Evolutionary conservation across 495 filamentous ascomycete species (phyloP).

Genomic region (Penicillium crystallinum): DNA sequence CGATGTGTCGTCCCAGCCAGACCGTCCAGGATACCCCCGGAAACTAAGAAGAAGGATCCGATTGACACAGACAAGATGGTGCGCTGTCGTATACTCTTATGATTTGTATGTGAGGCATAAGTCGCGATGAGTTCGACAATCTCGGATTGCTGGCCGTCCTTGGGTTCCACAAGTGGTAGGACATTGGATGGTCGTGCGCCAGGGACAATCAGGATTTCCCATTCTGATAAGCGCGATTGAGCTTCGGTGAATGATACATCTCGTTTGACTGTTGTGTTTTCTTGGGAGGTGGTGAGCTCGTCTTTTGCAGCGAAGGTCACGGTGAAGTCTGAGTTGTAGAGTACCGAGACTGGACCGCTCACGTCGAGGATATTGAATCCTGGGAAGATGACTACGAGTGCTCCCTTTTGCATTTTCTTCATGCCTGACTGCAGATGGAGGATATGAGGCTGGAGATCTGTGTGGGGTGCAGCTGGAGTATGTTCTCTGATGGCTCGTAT

Average conservation of each 20-base stretch:
- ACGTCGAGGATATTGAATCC: background rate
- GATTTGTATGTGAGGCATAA: background rate
- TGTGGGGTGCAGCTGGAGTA: background rate
- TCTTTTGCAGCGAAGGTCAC: background rate
- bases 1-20: conserved; percentile 6
- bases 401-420: background rate
- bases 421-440: background rate
- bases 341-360: background rate
- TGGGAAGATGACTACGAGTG: background rate
- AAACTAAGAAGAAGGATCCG: background rate
- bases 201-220: conserved; percentile 4
- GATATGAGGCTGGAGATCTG: background rate
- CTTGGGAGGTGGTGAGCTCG: background rate
- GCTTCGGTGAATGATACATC: background rate
- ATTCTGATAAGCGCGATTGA: background rate
- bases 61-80: background rate
- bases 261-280: background rate
- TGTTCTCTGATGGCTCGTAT: background rate
- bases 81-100: background rate
- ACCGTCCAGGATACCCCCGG: background rate
- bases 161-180: background rate
- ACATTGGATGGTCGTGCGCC: background rate
- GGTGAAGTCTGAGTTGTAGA: background rate
- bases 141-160: background rate
- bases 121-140: background rate